Conservation (phyloP, 1,284 basidiomycete species). For the Ganoderma boninense region DNA sequence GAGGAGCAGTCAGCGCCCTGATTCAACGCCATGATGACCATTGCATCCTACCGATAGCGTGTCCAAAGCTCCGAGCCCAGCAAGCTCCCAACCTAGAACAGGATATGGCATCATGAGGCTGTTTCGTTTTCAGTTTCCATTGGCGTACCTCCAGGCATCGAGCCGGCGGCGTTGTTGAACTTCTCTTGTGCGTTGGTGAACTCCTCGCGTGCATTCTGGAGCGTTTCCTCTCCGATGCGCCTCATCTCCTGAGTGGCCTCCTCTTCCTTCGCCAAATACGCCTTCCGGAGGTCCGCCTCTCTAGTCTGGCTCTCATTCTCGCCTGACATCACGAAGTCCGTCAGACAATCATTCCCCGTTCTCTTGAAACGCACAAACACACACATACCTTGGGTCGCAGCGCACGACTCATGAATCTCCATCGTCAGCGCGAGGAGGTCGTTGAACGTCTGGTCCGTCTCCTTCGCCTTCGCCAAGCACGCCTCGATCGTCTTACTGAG, state of each 20-base stretch:
- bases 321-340: background rate
- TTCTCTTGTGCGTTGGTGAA: conserved; percentile 10
- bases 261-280: conserved; percentile 10
- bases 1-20: background rate
- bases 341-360: background rate
- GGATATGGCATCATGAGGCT: too few relatives aligned
- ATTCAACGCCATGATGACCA: background rate
- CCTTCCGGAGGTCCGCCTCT: conserved; percentile 16
- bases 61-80: conserved; percentile 6
- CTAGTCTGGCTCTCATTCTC: conserved; percentile 12
- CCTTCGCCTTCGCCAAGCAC: conserved; percentile 21
- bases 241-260: conserved; percentile 17
- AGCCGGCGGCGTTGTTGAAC: conserved; percentile 9
- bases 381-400: conserved; percentile 20
- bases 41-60: background rate
- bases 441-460: conserved; percentile 18
- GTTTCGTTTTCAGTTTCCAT: too few relatives aligned
- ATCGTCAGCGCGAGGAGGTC: conserved; percentile 19
- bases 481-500: conserved; percentile 20
- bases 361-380: background rate
- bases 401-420: conserved; percentile 22
- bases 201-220: conserved; percentile 17
- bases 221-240: conserved; percentile 7
- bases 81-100: conserved; percentile 1
- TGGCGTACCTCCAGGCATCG: conserved; percentile 11